These are phyloP conservation scores for Grosmannia penicillata DNA, from an alignment of 2,329 filamentous ascomycete genomes.

Conservation along the genomic window DNA sequence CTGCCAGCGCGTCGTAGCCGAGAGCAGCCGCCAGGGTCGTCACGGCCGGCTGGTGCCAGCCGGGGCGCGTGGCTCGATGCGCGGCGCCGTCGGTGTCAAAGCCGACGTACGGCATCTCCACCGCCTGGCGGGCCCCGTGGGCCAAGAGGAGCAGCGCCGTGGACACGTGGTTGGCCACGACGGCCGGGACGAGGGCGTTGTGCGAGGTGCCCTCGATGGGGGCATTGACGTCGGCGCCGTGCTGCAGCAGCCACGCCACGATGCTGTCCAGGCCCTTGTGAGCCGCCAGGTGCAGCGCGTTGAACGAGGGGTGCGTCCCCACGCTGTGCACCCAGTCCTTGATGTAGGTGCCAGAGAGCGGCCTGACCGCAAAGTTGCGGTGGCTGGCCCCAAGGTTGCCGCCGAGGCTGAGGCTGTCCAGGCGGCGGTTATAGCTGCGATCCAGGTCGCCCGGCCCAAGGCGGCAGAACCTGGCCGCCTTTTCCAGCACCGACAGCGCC, in stretches of 20 bases:
- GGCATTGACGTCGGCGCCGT: conserved; percentile 2
- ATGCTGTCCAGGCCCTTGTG: conserved; percentile 2
- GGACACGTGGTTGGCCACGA: background rate
- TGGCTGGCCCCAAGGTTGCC: background rate
- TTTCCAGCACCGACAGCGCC: background rate
- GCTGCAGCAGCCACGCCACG: conserved; percentile 1
- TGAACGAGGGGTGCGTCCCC: background rate
- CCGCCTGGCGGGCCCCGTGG: background rate
- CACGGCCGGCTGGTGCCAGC: background rate
- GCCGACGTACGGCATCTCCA: background rate
- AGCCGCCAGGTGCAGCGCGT: conserved; percentile 3
- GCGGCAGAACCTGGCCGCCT: background rate
- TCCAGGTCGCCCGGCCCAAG: background rate
- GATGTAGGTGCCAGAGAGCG: background rate
- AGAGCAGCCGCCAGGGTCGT: conserved; percentile 1
- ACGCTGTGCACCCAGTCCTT: background rate
- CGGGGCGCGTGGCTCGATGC: too few relatives aligned
- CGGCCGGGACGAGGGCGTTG: background rate
- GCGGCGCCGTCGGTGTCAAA: background rate
- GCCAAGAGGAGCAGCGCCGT: background rate
- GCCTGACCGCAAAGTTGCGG: background rate
- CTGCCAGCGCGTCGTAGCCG: background rate
- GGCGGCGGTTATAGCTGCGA: conserved; percentile 1
- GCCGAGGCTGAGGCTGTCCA: background rate
- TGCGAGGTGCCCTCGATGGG: background rate